phyloP scores from a whole-genome alignment of 805 yeast genomes.

The Danielozyma ontarioensis region DNA sequence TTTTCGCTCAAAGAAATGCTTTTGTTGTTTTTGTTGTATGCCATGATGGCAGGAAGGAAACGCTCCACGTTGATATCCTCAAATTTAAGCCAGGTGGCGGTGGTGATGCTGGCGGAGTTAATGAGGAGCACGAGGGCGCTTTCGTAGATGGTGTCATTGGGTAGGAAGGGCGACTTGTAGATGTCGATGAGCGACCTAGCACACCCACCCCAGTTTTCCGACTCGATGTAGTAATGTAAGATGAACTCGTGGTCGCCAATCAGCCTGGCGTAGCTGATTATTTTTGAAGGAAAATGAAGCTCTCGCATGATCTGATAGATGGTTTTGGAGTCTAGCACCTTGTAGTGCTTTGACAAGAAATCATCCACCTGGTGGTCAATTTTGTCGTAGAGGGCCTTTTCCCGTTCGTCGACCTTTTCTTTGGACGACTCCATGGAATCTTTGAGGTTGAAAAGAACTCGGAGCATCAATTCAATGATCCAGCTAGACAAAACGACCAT shows the following conservation, averaged over 20 bases:
- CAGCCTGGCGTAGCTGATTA: conserved; percentile 62
- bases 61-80: conserved; percentile 50
- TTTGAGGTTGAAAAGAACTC: conserved; percentile 36
- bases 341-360: conserved; percentile 48
- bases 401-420: not conserved
- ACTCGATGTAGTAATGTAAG: conserved; percentile 60
- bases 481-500: conserved; percentile 54
- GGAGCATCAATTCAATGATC: conserved; percentile 57
- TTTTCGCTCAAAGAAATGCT: conserved; percentile 44
- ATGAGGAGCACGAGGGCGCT: conserved; percentile 65
- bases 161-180: conserved; percentile 35
- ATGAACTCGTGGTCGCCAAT: conserved; percentile 68
- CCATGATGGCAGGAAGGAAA: conserved; percentile 70
- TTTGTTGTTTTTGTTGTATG: conserved; percentile 49
- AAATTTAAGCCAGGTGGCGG: conserved; percentile 72
- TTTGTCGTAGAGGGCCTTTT: conserved; percentile 1
- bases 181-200: conserved; percentile 50
- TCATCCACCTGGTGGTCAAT: conserved; percentile 12
- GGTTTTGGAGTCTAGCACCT: conserved; percentile 57
- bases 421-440: too few relatives aligned
- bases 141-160: conserved; percentile 46
- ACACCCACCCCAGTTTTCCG: conserved; percentile 71
- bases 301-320: conserved; percentile 66
- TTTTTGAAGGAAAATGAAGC: conserved; percentile 59
- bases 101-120: conserved; percentile 64